phyloP scores from a whole-genome alignment of 768 basidiomycete species.

The Lentinula sp. region DNA sequence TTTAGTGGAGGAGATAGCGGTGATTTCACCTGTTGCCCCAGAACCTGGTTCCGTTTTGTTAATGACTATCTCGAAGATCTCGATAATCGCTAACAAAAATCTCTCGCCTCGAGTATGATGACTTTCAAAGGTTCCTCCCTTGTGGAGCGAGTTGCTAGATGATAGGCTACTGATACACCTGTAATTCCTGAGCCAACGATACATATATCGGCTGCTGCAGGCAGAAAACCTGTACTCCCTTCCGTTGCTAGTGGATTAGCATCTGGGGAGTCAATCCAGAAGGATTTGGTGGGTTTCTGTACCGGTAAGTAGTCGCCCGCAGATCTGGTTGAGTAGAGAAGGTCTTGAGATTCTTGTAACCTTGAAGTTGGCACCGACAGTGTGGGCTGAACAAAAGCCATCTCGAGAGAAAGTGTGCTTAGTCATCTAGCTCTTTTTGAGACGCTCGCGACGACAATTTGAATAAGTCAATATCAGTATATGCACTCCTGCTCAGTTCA shows the following conservation, averaged over 20 bases:
- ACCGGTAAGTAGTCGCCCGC: conserved; percentile 38
- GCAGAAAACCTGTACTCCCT: conserved; percentile 60
- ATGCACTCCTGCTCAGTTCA: too few species aligned
- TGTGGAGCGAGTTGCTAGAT: conserved; percentile 35
- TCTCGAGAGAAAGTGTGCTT: not conserved
- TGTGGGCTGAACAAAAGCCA: not conserved
- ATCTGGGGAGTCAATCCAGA: conserved; percentile 59
- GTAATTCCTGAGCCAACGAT: conserved; percentile 81
- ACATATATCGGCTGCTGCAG: conserved; percentile 59
- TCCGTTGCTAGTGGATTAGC: conserved; percentile 63
- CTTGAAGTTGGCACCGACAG: not conserved
- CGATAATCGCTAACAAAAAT: conserved; percentile 52
- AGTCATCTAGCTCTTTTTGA: too few species aligned
- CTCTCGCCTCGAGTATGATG: conserved; percentile 76
- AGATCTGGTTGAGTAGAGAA: not conserved
- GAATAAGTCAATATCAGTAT: too few species aligned
- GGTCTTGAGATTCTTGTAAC: not conserved
- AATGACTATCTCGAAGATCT: not conserved
- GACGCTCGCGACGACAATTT: too few species aligned
- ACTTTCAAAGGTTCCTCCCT: conserved; percentile 31
- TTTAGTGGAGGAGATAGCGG: not conserved
- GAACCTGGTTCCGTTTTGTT: conserved; percentile 37
- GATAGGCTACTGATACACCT: conserved; percentile 69
- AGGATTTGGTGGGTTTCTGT: conserved; percentile 60
- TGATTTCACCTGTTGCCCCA: conserved; percentile 62